Conservation (phyloP, 352 stramenopile genomes). For the Phytophthora agathidicida region DNA sequence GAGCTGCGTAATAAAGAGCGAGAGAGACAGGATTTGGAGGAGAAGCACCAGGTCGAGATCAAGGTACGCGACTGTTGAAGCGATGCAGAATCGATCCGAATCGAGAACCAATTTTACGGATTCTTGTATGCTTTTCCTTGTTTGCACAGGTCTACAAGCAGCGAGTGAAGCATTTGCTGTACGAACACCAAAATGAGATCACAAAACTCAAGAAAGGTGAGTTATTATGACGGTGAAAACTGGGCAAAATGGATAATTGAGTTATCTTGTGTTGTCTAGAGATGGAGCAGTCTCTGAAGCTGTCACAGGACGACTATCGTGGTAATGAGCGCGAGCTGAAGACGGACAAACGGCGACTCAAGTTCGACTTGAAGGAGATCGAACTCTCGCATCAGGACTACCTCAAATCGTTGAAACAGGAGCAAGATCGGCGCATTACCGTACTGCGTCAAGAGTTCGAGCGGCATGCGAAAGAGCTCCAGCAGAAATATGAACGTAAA, state of each 20-base stretch:
- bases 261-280: constrained; percentile 35
- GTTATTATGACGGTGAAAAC: neutral
- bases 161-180: constrained; percentile 95
- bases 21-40: constrained; percentile 94
- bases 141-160: constrained; percentile 91
- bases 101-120: neutral
- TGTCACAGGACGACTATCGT: constrained; percentile 92
- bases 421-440: constrained; percentile 93
- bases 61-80: constrained; percentile 55
- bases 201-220: constrained; percentile 87
- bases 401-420: constrained; percentile 92
- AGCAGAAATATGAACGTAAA: constrained; percentile 89
- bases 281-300: constrained; percentile 88
- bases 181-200: constrained; percentile 95
- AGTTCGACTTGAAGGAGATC: constrained; percentile 92
- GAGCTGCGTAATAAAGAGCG: constrained; percentile 95
- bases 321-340: constrained; percentile 89
- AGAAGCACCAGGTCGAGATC: constrained; percentile 96
- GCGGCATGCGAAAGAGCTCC: constrained; percentile 88
- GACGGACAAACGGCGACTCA: constrained; percentile 87
- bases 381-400: constrained; percentile 93
- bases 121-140: neutral
- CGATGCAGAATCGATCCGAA: neutral
- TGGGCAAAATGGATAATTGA: neutral
- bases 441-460: constrained; percentile 93